Conservation (phyloP, 2,329 filamentous ascomycete genomes). For the Coniochaeta sp. region DNA sequence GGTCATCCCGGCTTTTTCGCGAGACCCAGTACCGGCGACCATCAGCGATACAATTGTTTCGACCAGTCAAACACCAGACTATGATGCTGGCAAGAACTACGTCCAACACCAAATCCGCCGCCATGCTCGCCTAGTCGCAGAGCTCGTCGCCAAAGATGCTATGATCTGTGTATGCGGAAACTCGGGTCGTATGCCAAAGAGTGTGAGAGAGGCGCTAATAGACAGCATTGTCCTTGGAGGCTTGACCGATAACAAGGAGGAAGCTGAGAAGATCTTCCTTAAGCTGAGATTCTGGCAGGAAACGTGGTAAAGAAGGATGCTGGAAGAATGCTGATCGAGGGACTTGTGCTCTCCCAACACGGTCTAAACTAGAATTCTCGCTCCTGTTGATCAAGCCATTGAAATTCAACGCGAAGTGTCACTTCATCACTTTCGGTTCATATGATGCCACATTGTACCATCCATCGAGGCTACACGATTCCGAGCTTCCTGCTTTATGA, state of each 20-base stretch:
- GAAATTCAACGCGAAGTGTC: neutral
- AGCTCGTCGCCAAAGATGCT: slow-evolving; percentile 28
- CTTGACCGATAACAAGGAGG: slow-evolving; percentile 22
- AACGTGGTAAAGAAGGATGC: slow-evolving; percentile 40
- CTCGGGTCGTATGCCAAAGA: slow-evolving; percentile 49
- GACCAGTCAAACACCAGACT: slow-evolving; percentile 7
- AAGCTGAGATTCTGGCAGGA: slow-evolving; percentile 47
- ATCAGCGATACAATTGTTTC: neutral
- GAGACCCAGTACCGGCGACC: slow-evolving; percentile 24
- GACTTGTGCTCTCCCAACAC: neutral
- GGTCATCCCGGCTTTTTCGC: slow-evolving; percentile 39
- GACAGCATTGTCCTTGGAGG: slow-evolving; percentile 36
- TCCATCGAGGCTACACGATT: neutral
- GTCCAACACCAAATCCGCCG: slow-evolving; percentile 46
- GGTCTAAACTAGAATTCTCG: too few relatives aligned
- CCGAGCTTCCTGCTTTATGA: neutral
- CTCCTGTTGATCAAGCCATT: too few relatives aligned
- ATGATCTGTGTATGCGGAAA: slow-evolving; percentile 49
- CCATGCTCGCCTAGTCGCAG: slow-evolving; percentile 27
- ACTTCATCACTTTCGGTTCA: neutral
- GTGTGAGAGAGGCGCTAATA: slow-evolving; percentile 43
- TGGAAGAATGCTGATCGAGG: neutral
- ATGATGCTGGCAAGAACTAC: slow-evolving; percentile 38
- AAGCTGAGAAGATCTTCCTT: slow-evolving; percentile 28
- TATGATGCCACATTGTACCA: neutral